These are phyloP conservation scores for Suillus cothurnatus DNA, from an alignment of 768 basidiomycete genomes.

Conservation along the genomic window DNA sequence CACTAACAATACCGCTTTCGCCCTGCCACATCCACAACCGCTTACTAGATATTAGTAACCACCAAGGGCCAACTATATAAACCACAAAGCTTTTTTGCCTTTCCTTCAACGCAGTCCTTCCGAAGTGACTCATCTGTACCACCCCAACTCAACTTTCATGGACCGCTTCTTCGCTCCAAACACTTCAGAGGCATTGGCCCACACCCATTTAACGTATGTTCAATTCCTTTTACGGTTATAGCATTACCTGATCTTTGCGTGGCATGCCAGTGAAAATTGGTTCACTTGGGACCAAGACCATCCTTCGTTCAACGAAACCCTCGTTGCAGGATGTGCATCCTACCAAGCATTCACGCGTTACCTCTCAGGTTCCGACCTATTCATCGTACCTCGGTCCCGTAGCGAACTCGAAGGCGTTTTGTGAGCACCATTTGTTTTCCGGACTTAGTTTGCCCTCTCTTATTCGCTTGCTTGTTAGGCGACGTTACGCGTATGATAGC, in stretches of 20 bases:
- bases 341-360: constrained; percentile 80
- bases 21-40: background rate
- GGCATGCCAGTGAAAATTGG: constrained; percentile 58
- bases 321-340: constrained; percentile 78
- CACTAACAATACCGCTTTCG: background rate
- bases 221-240: background rate
- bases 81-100: background rate
- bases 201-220: constrained; percentile 66
- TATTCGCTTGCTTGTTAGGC: constrained; percentile 41
- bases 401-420: constrained; percentile 71
- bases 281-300: constrained; percentile 72
- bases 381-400: constrained; percentile 65
- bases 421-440: constrained; percentile 42
- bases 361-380: constrained; percentile 69
- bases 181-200: constrained; percentile 72
- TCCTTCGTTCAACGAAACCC: constrained; percentile 68
- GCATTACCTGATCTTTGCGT: constrained; percentile 18
- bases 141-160: constrained; percentile 40
- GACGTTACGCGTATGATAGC: constrained; percentile 75
- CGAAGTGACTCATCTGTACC: background rate
- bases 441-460: background rate
- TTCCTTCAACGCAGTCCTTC: background rate
- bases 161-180: constrained; percentile 75
- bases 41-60: background rate
- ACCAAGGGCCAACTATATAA: background rate